phyloP scores from a whole-genome alignment of 2,329 filamentous ascomycete genomes.

The Alternaria conjuncta region DNA sequence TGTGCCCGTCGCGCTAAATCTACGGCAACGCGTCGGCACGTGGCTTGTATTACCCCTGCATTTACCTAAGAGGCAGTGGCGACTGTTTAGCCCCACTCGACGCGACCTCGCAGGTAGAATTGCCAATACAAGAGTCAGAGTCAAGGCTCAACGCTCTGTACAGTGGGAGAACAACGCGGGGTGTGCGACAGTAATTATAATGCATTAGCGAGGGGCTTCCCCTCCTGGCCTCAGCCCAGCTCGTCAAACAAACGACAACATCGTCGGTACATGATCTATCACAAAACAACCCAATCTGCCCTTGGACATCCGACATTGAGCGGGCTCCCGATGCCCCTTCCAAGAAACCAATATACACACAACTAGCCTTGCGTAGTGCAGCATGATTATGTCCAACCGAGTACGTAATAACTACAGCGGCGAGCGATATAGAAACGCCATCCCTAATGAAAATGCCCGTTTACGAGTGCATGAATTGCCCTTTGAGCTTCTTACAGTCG shows the following conservation, averaged over 20 bases:
- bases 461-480: not conserved
- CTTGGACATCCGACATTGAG: not conserved
- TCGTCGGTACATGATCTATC: constrained; percentile 6
- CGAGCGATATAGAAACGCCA: constrained; percentile 1
- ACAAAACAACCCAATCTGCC: constrained; percentile 10
- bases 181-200: constrained; percentile 1
- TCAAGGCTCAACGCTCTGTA: not conserved
- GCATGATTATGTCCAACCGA: constrained; percentile 1
- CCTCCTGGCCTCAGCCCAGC: not conserved
- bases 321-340: not conserved
- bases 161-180: not conserved
- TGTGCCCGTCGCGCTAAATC: constrained; percentile 3
- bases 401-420: constrained; percentile 1
- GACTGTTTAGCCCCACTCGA: not conserved
- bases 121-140: not conserved
- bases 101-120: not conserved
- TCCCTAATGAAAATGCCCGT: constrained; percentile 4
- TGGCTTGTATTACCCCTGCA: constrained; percentile 5
- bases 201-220: constrained; percentile 2
- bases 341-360: not conserved
- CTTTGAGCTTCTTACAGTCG: not conserved
- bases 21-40: constrained; percentile 11
- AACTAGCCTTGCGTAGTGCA: not conserved
- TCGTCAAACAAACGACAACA: not conserved
- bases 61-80: not conserved